phyloP scores from a whole-genome alignment of 2,329 filamentous ascomycete species.

The Hymenoscyphus fraxineus region DNA sequence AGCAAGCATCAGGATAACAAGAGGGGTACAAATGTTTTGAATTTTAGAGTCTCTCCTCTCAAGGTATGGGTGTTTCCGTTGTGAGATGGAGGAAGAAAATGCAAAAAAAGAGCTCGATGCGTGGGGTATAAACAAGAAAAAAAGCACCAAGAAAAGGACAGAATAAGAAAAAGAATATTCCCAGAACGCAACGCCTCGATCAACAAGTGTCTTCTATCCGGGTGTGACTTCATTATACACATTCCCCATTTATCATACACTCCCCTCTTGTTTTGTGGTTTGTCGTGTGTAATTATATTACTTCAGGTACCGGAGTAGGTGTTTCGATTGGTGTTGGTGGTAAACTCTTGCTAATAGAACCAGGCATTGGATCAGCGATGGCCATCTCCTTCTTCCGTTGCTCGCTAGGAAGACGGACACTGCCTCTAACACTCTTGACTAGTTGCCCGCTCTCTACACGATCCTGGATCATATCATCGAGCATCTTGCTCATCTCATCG shows the following conservation, averaged over 20 bases:
- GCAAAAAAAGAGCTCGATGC: background rate
- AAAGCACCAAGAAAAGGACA: background rate
- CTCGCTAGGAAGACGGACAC: slow-evolving; percentile 56
- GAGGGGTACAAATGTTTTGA: too few species aligned
- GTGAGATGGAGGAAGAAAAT: background rate
- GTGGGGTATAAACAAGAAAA: slow-evolving; percentile 4
- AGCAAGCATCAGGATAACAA: background rate
- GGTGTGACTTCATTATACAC: background rate
- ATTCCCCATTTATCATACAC: slow-evolving; percentile 1
- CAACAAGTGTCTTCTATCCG: too few species aligned
- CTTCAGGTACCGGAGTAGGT: background rate
- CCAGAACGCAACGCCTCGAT: background rate
- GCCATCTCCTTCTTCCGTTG: slow-evolving; percentile 30
- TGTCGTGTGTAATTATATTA: background rate
- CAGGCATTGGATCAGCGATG: background rate
- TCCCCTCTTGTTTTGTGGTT: background rate
- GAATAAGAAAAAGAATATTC: background rate
- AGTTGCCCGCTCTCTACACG: slow-evolving; percentile 73
- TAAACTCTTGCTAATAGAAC: background rate
- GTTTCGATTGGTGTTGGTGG: slow-evolving; percentile 1
- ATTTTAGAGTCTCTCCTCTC: too few species aligned
- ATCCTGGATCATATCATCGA: slow-evolving; percentile 95
- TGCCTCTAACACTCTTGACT: slow-evolving; percentile 63
- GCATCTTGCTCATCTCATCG: slow-evolving; percentile 87
- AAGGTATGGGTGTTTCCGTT: background rate